phyloP scores from a whole-genome alignment of 192 early-diverging fungal species.

The Gigaspora rosea region DNA sequence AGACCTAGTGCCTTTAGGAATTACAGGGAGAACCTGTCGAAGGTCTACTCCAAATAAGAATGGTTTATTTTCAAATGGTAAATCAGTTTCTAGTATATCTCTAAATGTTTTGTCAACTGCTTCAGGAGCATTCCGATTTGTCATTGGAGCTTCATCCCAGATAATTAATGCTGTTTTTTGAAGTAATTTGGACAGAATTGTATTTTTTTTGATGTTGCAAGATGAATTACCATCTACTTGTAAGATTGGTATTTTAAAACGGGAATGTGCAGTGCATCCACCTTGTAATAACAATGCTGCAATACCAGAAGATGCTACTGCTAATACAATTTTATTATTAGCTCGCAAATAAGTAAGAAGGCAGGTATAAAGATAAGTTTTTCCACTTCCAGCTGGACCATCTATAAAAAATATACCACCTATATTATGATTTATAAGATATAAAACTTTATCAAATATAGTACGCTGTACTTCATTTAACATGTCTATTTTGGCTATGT shows the following conservation, averaged over 20 bases:
- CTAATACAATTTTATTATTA: background rate
- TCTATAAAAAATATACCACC: background rate
- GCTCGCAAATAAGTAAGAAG: background rate
- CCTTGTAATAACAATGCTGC: background rate
- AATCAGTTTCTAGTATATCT: background rate
- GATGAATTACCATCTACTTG: background rate
- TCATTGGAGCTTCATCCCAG: background rate
- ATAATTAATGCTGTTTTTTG: background rate
- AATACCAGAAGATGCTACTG: background rate
- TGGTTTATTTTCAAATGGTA: constrained; percentile 4
- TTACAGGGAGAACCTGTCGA: constrained; percentile 31
- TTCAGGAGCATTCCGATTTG: background rate
- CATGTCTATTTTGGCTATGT: background rate
- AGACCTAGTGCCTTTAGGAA: constrained; percentile 11
- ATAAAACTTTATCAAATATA: background rate
- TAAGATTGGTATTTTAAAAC: no score
- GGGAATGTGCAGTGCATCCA: background rate
- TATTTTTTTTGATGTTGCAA: background rate
- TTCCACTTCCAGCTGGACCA: background rate
- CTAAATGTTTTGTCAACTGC: background rate
- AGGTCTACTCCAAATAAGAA: constrained; percentile 26
- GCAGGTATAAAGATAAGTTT: background rate
- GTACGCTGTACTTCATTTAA: background rate
- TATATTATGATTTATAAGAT: background rate
- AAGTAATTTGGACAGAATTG: background rate